Conservation (phyloP, 305 asterid species). For the Solanum aculeatissimum region DNA sequence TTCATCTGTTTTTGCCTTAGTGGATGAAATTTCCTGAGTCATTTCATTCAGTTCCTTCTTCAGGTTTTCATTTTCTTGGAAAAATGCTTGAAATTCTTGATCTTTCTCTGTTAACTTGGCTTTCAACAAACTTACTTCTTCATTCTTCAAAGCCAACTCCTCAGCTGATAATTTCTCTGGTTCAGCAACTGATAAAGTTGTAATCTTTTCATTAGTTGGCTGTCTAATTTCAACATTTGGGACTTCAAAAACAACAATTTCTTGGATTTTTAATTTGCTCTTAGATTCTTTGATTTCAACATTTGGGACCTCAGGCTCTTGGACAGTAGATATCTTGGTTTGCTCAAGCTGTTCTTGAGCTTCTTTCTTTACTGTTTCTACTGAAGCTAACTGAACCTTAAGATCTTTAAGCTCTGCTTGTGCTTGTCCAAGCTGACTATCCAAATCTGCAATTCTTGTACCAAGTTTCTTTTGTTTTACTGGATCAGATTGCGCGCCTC, state of each 20-base stretch:
- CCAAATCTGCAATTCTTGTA: slow-evolving; percentile 69
- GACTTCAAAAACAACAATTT: slow-evolving; percentile 4
- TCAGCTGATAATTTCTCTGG: background rate
- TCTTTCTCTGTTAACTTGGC: slow-evolving; percentile 34
- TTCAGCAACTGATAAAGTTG: background rate
- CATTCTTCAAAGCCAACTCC: slow-evolving; percentile 27
- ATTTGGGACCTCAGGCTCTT: background rate
- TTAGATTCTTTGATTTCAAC: slow-evolving; percentile 11
- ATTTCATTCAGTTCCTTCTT: slow-evolving; percentile 33
- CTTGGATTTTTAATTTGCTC: slow-evolving; percentile 35
- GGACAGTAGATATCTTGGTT: slow-evolving; percentile 24
- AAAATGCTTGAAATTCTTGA: slow-evolving; percentile 22
- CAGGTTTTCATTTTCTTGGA: slow-evolving; percentile 37
- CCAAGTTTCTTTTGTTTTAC: slow-evolving; percentile 70
- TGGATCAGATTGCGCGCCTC: slow-evolving; percentile 38
- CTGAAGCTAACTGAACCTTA: slow-evolving; percentile 52
- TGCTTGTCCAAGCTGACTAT: slow-evolving; percentile 83
- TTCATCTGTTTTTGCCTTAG: slow-evolving; percentile 31
- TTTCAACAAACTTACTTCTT: slow-evolving; percentile 26
- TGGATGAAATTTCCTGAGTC: slow-evolving; percentile 22
- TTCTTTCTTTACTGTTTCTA: slow-evolving; percentile 54
- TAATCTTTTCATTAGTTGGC: slow-evolving; percentile 20
- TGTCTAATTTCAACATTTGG: slow-evolving; percentile 11
- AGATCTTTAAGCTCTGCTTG: slow-evolving; percentile 65
- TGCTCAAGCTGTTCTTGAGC: slow-evolving; percentile 60